Conservation (phyloP, 106 monocot genomes). For the Phalaenopsis aphrodite region DNA sequence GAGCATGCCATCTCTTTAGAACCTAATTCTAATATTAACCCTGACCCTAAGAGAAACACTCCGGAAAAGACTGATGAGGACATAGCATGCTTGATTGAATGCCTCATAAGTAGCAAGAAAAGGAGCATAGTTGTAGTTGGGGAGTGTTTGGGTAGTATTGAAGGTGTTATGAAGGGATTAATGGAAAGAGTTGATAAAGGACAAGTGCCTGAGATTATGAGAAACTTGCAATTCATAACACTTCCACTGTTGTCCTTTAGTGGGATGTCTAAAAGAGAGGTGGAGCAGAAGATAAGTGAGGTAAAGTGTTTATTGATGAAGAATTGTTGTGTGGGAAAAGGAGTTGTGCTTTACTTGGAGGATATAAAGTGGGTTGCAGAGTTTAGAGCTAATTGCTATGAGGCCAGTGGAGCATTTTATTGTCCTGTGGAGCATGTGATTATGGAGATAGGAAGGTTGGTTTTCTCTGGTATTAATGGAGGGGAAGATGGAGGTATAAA, state of each 20-base stretch:
- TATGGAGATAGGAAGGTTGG: conserved; percentile 70
- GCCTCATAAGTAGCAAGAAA: conserved; percentile 32
- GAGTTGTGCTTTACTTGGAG: conserved; percentile 66
- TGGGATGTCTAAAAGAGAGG: conserved; percentile 55
- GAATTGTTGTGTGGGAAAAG: conserved; percentile 51
- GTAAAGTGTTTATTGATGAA: conserved; percentile 46
- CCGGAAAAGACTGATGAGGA: conserved; percentile 22
- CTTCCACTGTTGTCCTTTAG: conserved; percentile 60
- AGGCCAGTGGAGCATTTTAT: conserved; percentile 33
- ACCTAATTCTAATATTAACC: conserved; percentile 5
- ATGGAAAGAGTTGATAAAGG: conserved; percentile 64
- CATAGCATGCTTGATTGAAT: conserved; percentile 48
- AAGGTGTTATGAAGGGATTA: conserved; percentile 49
- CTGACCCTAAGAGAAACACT: not conserved
- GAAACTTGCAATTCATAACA: conserved; percentile 51
- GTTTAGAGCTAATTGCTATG: conserved; percentile 37
- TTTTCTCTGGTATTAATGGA: conserved; percentile 10
- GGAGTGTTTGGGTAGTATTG: conserved; percentile 51
- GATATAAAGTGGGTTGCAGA: conserved; percentile 86
- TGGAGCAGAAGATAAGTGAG: conserved; percentile 74
- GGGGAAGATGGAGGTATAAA: not conserved
- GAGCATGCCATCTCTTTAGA: conserved; percentile 52
- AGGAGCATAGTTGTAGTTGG: conserved; percentile 72
- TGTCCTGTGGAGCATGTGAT: conserved; percentile 83
- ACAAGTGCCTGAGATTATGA: conserved; percentile 45